Percentiles rank a stretch among this genome's conserved stretches.
Conservation (phyloP, 2,329 filamentous ascomycete species). For the Fusarium xylarioides region DNA sequence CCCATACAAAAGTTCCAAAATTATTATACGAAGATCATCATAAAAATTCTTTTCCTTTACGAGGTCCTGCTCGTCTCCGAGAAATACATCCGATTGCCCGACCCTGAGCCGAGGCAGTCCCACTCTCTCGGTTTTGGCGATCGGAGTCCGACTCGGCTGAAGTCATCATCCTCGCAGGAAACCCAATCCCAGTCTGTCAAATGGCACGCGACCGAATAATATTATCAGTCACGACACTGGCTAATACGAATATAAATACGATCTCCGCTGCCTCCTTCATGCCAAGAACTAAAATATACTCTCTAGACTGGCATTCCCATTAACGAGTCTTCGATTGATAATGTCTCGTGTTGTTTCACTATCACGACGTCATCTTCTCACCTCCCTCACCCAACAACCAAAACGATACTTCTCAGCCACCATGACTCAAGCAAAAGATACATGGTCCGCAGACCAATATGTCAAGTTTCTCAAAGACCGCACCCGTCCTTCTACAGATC, state of each 20-base stretch:
- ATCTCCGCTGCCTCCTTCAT: accelerated
- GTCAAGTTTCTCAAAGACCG: slow-evolving; percentile 63
- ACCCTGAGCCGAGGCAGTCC: background rate
- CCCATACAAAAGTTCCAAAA: accelerated
- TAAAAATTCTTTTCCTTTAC: background rate
- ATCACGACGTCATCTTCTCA: slow-evolving; percentile 16
- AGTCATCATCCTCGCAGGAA: background rate
- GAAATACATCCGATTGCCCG: background rate
- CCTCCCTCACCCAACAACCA: background rate
- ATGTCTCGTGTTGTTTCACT: slow-evolving; percentile 1
- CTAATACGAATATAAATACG: background rate
- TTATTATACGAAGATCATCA: background rate
- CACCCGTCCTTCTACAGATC: slow-evolving; percentile 62
- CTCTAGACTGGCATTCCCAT: background rate
- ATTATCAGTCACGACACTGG: background rate
- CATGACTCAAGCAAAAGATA: slow-evolving; percentile 29
- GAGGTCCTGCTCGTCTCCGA: background rate
- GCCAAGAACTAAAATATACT: background rate
- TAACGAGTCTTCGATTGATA: background rate
- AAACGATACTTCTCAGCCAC: slow-evolving; percentile 5
- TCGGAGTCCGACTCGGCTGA: slow-evolving; percentile 14
- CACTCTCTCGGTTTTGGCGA: slow-evolving; percentile 2
- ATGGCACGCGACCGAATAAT: background rate
- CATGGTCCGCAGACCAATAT: slow-evolving; percentile 66
- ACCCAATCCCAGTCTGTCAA: background rate